These are phyloP conservation scores for Oryza longistaminata DNA, from an alignment of 176 grass and related monocot genomes.

Conservation along the genomic window DNA sequence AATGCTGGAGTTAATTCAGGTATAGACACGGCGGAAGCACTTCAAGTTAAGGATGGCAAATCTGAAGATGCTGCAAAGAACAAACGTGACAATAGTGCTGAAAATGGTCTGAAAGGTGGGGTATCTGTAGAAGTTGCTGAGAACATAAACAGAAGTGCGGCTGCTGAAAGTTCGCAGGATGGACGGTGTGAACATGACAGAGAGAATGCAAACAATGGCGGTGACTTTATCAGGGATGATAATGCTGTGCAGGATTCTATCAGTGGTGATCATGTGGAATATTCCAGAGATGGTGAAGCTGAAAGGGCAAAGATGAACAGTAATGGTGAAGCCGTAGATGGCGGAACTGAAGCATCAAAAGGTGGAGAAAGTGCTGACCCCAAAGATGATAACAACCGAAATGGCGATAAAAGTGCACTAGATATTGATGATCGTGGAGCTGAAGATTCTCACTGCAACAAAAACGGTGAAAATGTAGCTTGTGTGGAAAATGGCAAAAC, in stretches of 20 bases:
- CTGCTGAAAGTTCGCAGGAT: slow-evolving; percentile 16
- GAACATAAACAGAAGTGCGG: background rate
- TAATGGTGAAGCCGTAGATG: slow-evolving; percentile 26
- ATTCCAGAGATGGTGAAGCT: slow-evolving; percentile 9
- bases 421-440: background rate
- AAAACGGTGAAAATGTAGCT: background rate
- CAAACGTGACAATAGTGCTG: background rate
- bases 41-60: slow-evolving; percentile 17
- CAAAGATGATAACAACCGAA: background rate
- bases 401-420: slow-evolving; percentile 12
- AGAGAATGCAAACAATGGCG: background rate
- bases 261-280: background rate
- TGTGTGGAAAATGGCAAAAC: slow-evolving; percentile 23
- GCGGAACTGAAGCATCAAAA: background rate
- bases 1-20: slow-evolving; percentile 20
- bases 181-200: background rate
- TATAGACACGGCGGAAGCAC: slow-evolving; percentile 12
- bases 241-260: slow-evolving; percentile 7
- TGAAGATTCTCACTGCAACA: background rate
- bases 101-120: background rate
- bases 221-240: background rate
- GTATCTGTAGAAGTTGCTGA: slow-evolving; percentile 9
- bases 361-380: slow-evolving; percentile 20
- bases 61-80: slow-evolving; percentile 18
- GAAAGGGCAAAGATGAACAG: background rate